Percentiles rank a stretch among this genome's conserved stretches.
phyloP scores from a whole-genome alignment of 2,329 filamentous ascomycete genomes.

The Fusarium avenaceum region DNA sequence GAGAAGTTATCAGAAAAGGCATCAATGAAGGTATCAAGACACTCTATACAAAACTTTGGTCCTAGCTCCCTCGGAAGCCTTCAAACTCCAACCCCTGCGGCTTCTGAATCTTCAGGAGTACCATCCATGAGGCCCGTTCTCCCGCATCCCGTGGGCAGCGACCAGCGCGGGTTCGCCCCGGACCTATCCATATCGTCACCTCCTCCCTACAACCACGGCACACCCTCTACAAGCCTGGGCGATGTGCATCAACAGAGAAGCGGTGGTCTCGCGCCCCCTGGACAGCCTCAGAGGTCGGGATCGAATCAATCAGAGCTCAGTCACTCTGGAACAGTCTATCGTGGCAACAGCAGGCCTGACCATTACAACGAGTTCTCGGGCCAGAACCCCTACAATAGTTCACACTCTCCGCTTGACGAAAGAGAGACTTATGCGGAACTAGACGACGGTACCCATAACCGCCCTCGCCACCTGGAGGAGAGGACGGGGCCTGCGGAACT shows the following conservation, averaged over 20 bases:
- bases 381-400: constrained; percentile 34
- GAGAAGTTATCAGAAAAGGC: constrained; percentile 66
- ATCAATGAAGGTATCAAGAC: constrained; percentile 30
- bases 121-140: constrained; percentile 34
- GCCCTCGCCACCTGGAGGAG: constrained; percentile 17
- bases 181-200: constrained; percentile 16
- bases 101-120: constrained; percentile 30
- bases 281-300: constrained; percentile 4
- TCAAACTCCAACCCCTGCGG: constrained; percentile 34
- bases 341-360: constrained; percentile 36
- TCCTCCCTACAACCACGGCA: constrained; percentile 19
- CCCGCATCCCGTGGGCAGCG: constrained; percentile 24
- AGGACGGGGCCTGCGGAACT: constrained; percentile 24
- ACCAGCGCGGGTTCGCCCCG: constrained; percentile 24
- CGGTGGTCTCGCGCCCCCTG: constrained; percentile 14
- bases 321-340: constrained; percentile 42
- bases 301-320: constrained; percentile 24
- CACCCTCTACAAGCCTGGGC: constrained; percentile 25
- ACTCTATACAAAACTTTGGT: constrained; percentile 36
- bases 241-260: constrained; percentile 24
- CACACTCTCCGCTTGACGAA: constrained; percentile 18
- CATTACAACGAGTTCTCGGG: constrained; percentile 42
- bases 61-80: constrained; percentile 17
- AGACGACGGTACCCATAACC: constrained; percentile 23
- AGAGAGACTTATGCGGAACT: constrained; percentile 24